Evolutionary conservation across 2,329 filamentous ascomycete species (phyloP).

Genomic region (Aspergillus carbonarius): DNA sequence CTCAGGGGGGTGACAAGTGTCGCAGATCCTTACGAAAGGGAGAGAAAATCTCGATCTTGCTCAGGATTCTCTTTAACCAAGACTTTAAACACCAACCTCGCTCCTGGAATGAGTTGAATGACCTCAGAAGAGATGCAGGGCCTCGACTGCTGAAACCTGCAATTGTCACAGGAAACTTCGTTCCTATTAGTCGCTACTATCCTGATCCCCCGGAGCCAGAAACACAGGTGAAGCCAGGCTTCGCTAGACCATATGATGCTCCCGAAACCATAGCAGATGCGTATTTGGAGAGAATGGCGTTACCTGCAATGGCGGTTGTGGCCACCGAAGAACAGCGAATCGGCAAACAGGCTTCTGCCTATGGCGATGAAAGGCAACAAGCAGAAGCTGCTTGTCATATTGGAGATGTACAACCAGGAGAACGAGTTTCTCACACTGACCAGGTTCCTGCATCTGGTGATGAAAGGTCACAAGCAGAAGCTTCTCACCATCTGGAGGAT

Average conservation of each 20-base stretch:
- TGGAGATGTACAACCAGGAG: too few species aligned
- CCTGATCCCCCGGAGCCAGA: conserved; percentile 10
- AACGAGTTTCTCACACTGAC: too few species aligned
- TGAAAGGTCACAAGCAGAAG: too few species aligned
- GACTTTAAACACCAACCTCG: conserved; percentile 19
- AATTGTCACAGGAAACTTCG: conserved; percentile 2
- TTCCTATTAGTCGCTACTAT: conserved; percentile 28
- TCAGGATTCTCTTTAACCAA: conserved; percentile 27
- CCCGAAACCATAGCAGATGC: not conserved
- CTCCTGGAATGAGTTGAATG: conserved; percentile 14
- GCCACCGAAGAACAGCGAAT: not conserved
- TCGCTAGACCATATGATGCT: conserved; percentile 15
- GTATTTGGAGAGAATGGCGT: not conserved
- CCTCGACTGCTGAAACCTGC: conserved; percentile 30
- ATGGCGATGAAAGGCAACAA: too few species aligned
- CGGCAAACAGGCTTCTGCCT: too few species aligned
- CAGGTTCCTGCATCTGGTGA: too few species aligned
- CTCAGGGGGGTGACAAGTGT: too few species aligned
- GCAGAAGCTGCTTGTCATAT: too few species aligned
- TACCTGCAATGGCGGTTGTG: not conserved
- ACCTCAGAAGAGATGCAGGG: conserved; percentile 28
- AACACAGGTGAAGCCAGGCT: not conserved
- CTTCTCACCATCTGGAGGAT: too few species aligned
- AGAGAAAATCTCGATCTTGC: not conserved
- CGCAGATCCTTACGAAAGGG: not conserved